Percentiles rank a stretch among this genome's conserved stretches.
phyloP scores from a whole-genome alignment of 1,284 basidiomycete species.

The Leccinum subrobustum region DNA sequence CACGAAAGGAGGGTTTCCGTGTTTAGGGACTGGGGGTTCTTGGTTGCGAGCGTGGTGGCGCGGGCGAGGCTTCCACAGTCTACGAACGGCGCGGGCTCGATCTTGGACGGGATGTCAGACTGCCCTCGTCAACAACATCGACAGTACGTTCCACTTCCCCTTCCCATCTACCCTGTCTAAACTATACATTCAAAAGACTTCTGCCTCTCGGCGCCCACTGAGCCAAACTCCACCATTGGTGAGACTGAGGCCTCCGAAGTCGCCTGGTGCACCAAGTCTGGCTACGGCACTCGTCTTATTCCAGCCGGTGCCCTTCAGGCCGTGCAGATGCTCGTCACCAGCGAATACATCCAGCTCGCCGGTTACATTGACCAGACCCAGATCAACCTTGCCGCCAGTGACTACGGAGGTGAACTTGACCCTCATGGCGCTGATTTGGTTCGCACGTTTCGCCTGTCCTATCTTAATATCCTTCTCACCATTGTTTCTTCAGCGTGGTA shows the following conservation, averaged over 20 bases:
- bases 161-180: neutral
- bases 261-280: conserved; percentile 60
- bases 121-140: conserved; percentile 33
- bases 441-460: conserved; percentile 2
- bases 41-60: conserved; percentile 76
- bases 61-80: conserved; percentile 41
- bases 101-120: conserved; percentile 23
- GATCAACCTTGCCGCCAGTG: conserved; percentile 51
- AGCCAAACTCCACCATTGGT: conserved; percentile 40
- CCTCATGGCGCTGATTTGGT: conserved; percentile 62
- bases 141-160: conserved; percentile 19
- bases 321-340: conserved; percentile 56
- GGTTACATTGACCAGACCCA: conserved; percentile 63
- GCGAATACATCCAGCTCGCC: conserved; percentile 60
- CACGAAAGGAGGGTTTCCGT: conserved; percentile 82
- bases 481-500: conserved; percentile 45
- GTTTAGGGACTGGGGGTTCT: conserved; percentile 88
- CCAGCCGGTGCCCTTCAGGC: conserved; percentile 49
- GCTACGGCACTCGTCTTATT: conserved; percentile 57
- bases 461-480: neutral
- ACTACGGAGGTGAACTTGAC: conserved; percentile 73
- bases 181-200: conserved; percentile 31
- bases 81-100: too few species aligned
- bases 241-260: conserved; percentile 59
- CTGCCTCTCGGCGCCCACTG: conserved; percentile 40